Evolutionary conservation across 2,329 filamentous ascomycete genomes (phyloP).

Genomic region (Talaromyces islandicus): DNA sequence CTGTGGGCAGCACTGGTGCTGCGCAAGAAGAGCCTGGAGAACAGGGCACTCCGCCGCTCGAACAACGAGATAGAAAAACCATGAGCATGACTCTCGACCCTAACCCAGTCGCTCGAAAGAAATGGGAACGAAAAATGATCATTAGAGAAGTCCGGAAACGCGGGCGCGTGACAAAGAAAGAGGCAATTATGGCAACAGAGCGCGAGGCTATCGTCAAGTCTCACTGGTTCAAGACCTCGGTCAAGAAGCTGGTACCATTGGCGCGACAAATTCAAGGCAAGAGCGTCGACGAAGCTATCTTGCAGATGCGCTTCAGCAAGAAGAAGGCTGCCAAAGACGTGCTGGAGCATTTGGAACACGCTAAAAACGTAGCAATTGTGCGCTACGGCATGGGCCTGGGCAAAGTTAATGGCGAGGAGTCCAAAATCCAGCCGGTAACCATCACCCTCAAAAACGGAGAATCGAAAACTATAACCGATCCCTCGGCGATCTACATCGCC

Average conservation of each 20-base stretch:
- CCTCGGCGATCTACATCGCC: conserved; percentile 80
- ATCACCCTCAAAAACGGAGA: conserved; percentile 72
- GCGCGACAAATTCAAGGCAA: conserved; percentile 88
- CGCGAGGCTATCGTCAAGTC: conserved; percentile 57
- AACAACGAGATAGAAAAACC: conserved; percentile 43
- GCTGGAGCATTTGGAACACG: conserved; percentile 69
- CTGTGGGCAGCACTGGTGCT: conserved; percentile 20
- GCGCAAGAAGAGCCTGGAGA: conserved; percentile 15
- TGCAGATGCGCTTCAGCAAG: conserved; percentile 92
- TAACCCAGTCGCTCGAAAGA: conserved; percentile 61
- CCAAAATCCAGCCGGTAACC: conserved; percentile 40
- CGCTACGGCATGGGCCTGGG: conserved; percentile 76
- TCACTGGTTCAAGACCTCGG: conserved; percentile 70
- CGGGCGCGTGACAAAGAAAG: conserved; percentile 59
- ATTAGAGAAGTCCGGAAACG: conserved; percentile 66
- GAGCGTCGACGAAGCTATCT: conserved; percentile 84
- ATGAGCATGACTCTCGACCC: conserved; percentile 67
- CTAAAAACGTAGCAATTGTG: conserved; percentile 73
- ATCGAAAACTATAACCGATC: conserved; percentile 64
- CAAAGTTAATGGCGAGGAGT: conserved; percentile 14
- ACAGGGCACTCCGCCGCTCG: conserved; percentile 17
- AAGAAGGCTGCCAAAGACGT: conserved; percentile 87
- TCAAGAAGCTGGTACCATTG: conserved; percentile 86
- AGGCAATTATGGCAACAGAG: conserved; percentile 63
- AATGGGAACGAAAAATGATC: conserved; percentile 80